A percentile compares a stretch with the other conserved stretches of the same genome.
Evolutionary conservation across 208 protist species (phyloP).

Genomic region (Trypanosoma grayi): DNA sequence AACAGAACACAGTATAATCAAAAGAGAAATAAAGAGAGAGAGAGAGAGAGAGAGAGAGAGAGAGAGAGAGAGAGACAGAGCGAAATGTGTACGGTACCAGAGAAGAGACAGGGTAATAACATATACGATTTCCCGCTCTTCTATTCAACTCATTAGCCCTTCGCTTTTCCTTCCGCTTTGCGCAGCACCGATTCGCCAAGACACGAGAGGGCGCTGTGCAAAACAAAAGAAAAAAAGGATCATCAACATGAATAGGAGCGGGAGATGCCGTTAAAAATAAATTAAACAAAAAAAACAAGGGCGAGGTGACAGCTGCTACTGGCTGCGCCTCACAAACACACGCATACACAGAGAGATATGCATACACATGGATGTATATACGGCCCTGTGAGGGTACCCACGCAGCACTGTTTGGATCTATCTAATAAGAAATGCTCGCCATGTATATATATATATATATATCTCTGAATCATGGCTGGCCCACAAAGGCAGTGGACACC

Average conservation of each 20-base stretch:
- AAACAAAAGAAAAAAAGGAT: background rate
- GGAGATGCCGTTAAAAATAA: background rate
- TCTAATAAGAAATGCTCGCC: background rate
- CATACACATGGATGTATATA: too few relatives aligned
- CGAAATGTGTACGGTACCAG: background rate
- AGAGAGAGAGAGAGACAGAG: slow-evolving; percentile 7
- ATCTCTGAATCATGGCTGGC: too few relatives aligned
- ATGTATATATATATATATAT: background rate
- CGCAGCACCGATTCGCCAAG: too few relatives aligned
- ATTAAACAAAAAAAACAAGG: background rate
- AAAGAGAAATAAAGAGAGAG: slow-evolving; percentile 21
- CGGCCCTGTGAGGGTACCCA: background rate
- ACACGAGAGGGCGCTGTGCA: background rate
- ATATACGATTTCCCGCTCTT: too few relatives aligned
- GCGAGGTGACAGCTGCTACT: too few relatives aligned
- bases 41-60: slow-evolving; percentile 4
- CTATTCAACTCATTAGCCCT: too few relatives aligned
- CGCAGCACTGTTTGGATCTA: background rate
- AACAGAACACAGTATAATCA: background rate
- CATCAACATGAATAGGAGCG: background rate
- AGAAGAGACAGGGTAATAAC: too few relatives aligned
- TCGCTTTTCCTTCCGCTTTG: too few relatives aligned
- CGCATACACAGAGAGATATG: too few relatives aligned
- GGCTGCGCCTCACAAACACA: too few relatives aligned
- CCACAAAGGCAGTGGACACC: too few relatives aligned